Base-by-base conservation (phyloP, 2,329 filamentous ascomycete species). In the Didymella lethalis region DNA sequence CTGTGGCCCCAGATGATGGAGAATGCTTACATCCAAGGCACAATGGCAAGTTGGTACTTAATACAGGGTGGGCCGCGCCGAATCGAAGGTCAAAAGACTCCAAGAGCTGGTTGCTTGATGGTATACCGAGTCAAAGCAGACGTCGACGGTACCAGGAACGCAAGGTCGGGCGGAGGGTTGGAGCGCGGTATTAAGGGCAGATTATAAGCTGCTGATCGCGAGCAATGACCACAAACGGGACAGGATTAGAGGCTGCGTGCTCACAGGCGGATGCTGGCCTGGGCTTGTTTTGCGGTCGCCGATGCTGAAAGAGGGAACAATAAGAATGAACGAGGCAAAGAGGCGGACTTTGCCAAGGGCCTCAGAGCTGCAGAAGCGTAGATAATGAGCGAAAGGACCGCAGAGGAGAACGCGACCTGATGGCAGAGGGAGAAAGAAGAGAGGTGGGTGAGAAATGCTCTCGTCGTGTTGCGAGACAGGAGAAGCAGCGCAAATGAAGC, bases 301-400 rank as follows among this genome's bases (percentile, higher is more conserved):
- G 67, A 71, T 65, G 66, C 64, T 71, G 62, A 76, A 76, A 72
- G 72, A 76, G 73, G 66, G 74, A 72, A 75, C 71, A 75, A 75
- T 72, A 75, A 75, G 64, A 77, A 76, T 71, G 72, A 75, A 76
- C 54, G 60, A 64, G 62, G 71, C 71, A 71, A 71, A 67, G 73
- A 69, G 71, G 72, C 62, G 50, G 61, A 57, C 62, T 66, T 72
- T 73, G 65, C 64, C 71, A 54, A 59, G 63, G 62, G 55, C 70
- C 68, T 69, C 70, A 59, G 67, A 63, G 72, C 69, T 65, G 64
- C 61, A 73, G 69, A 77, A 74, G 63, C 66, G 61, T 65, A 76
- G 68, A 59, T 67, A 77, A 77, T 62, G 74, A 76, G 70, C 63
- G 73, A 73, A 72, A 63, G 62, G 67, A 67, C 60, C 62, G 70